Evolutionary conservation across 306 rosid species (phyloP).

Genomic region (Fagus crenata): DNA sequence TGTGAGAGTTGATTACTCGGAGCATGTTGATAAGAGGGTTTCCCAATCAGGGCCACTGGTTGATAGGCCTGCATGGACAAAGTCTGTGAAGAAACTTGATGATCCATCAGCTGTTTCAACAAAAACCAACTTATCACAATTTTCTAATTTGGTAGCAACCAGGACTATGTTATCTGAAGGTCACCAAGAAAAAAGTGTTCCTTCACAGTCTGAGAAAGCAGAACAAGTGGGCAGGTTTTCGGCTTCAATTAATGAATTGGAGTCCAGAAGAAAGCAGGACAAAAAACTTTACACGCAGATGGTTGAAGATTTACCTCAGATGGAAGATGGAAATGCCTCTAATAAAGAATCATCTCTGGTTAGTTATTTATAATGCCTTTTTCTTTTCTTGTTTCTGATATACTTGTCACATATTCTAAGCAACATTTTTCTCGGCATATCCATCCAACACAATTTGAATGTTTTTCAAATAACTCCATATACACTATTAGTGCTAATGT

Average conservation of each 20-base stretch:
- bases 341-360: constrained; percentile 53
- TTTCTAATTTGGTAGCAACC: constrained; percentile 63
- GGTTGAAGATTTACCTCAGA: constrained; percentile 37
- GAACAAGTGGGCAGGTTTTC: constrained; percentile 37
- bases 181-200: constrained; percentile 50
- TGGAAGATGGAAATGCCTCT: constrained; percentile 41
- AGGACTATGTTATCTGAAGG: constrained; percentile 41
- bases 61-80: constrained; percentile 47
- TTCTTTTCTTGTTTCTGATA: constrained; percentile 1
- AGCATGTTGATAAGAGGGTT: constrained; percentile 45
- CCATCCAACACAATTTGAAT: not conserved
- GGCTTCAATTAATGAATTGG: constrained; percentile 44
- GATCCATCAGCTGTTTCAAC: constrained; percentile 35
- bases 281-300: constrained; percentile 41
- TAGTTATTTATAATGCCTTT: constrained; percentile 23
- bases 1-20: constrained; percentile 34
- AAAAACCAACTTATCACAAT: constrained; percentile 44
- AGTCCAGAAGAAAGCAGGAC: constrained; percentile 49
- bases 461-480: not conserved
- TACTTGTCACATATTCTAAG: not conserved
- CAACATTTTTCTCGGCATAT: constrained; percentile 10
- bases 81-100: constrained; percentile 46
- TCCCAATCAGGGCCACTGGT: constrained; percentile 75
- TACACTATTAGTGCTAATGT: constrained; percentile 3
- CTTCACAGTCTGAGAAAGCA: constrained; percentile 30